Evolutionary conservation across 2,329 filamentous ascomycete genomes (phyloP).

Genomic region (Colletotrichum sansevieriae): DNA sequence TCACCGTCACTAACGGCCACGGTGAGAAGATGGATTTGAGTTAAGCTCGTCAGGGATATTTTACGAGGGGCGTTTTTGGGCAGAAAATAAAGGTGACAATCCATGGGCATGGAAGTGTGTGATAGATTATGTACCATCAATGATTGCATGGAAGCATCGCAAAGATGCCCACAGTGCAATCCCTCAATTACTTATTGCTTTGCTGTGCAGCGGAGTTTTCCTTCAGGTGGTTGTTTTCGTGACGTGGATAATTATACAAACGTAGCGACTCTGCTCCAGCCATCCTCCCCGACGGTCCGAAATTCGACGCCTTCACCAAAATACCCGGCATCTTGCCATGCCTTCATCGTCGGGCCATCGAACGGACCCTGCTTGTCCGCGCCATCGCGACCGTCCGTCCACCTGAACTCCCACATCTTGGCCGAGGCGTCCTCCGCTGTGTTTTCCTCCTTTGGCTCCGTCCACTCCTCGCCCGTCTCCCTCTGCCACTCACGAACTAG

Average conservation of each 20-base stretch:
- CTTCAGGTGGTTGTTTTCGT: neutral
- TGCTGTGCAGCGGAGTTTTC: neutral
- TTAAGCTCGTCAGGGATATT: conserved; percentile 46
- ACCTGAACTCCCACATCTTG: conserved; percentile 88
- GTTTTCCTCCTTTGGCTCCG: conserved; percentile 55
- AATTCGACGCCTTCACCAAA: conserved; percentile 93
- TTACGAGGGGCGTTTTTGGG: conserved; percentile 39
- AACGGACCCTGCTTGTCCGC: conserved; percentile 88
- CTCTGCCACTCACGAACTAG: conserved; percentile 85
- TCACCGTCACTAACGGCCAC: conserved; percentile 68
- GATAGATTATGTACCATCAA: conserved; percentile 43
- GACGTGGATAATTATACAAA: conserved; percentile 54
- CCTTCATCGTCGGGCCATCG: conserved; percentile 85
- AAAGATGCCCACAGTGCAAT: conserved; percentile 36
- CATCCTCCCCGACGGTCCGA: conserved; percentile 67
- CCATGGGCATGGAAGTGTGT: conserved; percentile 37
- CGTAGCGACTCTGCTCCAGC: conserved; percentile 64
- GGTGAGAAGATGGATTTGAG: conserved; percentile 65
- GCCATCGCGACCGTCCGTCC: conserved; percentile 88
- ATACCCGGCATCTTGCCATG: conserved; percentile 92
- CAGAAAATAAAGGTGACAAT: conserved; percentile 35
- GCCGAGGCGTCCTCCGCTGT: conserved; percentile 46
- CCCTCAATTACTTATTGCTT: conserved; percentile 24
- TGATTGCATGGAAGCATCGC: conserved; percentile 34
- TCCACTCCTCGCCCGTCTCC: conserved; percentile 91